Evolutionary conservation across 2,329 filamentous ascomycete genomes (phyloP).

Genomic region (Chaetomium sp.): DNA sequence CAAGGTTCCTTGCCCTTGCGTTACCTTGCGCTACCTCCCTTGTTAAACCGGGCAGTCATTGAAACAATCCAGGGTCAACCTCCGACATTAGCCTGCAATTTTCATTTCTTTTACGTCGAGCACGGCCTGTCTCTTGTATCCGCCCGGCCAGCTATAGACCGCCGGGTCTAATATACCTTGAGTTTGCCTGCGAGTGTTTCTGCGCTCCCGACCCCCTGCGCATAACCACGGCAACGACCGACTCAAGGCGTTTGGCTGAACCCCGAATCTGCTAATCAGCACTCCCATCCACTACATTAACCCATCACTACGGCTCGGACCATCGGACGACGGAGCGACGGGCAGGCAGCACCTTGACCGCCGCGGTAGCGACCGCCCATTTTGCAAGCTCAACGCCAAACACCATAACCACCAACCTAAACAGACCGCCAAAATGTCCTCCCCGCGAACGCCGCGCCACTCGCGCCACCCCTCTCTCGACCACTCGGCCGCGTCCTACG

Average conservation of each 20-base stretch:
- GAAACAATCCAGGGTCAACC: conserved; percentile 11
- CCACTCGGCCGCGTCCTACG: conserved; percentile 46
- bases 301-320: neutral
- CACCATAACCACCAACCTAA: neutral
- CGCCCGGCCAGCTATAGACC: conserved; percentile 24
- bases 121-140: neutral
- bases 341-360: neutral
- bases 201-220: conserved; percentile 6
- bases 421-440: conserved; percentile 44
- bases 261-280: too few relatives aligned
- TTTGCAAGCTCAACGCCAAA: neutral
- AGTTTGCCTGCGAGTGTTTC: conserved; percentile 7
- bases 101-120: neutral
- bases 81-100: conserved; percentile 19
- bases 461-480: conserved; percentile 63
- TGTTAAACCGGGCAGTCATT: neutral
- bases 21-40: neutral
- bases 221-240: conserved; percentile 23
- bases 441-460: conserved; percentile 60
- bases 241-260: conserved; percentile 2
- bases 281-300: neutral
- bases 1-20: neutral
- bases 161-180: conserved; percentile 24
- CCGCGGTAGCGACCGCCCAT: neutral
- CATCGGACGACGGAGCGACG: neutral